Evolutionary conservation across 371 early-diverging fungal species (phyloP), one percentile per base, ranked within the genome.

Genomic region (Neoconidiobolus thromboides): DNA sequence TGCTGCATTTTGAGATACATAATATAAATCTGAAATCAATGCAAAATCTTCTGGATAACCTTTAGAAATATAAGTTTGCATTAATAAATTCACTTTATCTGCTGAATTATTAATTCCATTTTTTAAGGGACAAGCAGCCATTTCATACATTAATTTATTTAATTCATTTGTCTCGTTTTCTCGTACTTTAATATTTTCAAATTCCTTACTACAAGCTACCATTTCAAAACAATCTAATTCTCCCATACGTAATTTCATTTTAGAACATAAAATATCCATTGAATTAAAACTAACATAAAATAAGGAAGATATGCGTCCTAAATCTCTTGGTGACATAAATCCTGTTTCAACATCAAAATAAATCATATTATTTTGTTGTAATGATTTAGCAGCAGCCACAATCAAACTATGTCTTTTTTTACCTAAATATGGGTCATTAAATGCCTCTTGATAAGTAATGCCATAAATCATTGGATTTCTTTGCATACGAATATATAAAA

Each of bases 401-500:
- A 92, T 72, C 37, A 95, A 70, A 58, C 89, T 86, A 48, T 81
- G 76, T 37, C 89, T 80, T 7, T 81, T 76, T 56, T 79, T 72
- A 0, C 77, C 83, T 9, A 98, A 71, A 38, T 80, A 58, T 1
- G 91, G 92, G 61, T 94, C 96, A 14, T 85, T 76, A 10, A 70
- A 66, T 1, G 85, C 71, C 61, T 86, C 88, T 3, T 75, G 69
- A 68, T 82, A 83, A 58, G 77, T 74, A 66, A 96, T 76, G 5
- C 96, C 95, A 64, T 98, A 98, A 26, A 85, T 80, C 62, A 87
- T 73, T 5, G 98, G 98, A 63, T 93, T 93, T 69, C 85, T 85
- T 57, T 80, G 83, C 96, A 99, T 95, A 47, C 99, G 83, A 1
- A 97, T 89, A 69, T 84, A 93, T 51, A 98, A 73, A 71, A 95